Conservation (phyloP, 805 yeast species). For the Schizosaccharomyces lindneri region DNA sequence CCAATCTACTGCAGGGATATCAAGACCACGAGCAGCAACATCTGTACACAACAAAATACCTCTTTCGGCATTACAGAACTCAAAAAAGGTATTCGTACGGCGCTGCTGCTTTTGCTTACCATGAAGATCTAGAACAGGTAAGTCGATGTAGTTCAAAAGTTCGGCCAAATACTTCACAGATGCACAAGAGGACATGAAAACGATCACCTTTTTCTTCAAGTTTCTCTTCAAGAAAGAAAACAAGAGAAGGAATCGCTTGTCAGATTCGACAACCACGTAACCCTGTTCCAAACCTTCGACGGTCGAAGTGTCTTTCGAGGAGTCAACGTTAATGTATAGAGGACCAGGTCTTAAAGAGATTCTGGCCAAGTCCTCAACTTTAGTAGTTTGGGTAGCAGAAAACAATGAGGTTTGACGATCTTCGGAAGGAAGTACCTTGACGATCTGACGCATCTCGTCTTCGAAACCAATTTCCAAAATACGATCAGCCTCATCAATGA, state of each 20-base stretch:
- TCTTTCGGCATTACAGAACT: constrained; percentile 87
- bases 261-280: constrained; percentile 90
- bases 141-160: constrained; percentile 77
- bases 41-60: constrained; percentile 90
- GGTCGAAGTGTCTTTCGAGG: constrained; percentile 60
- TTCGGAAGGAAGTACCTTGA: constrained; percentile 60
- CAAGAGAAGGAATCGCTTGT: constrained; percentile 66
- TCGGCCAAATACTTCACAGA: constrained; percentile 92
- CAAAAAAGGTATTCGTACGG: constrained; percentile 93
- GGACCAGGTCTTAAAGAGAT: constrained; percentile 89
- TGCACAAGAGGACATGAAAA: constrained; percentile 86
- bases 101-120: constrained; percentile 98
- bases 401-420: constrained; percentile 91
- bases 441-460: constrained; percentile 94
- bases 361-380: constrained; percentile 93
- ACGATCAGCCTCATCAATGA: constrained; percentile 96
- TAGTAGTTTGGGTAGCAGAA: constrained; percentile 98
- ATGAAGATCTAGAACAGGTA: constrained; percentile 87
- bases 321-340: constrained; percentile 73
- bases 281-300: constrained; percentile 97
- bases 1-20: constrained; percentile 98
- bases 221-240: constrained; percentile 88
- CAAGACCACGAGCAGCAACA: constrained; percentile 97
- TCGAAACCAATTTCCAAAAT: constrained; percentile 94
- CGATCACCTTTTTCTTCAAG: constrained; percentile 75